A percentile compares a stretch with the other conserved stretches of the same genome.
phyloP scores from a whole-genome alignment of 1,284 basidiomycete genomes.

The Macrocystidia cucumis region DNA sequence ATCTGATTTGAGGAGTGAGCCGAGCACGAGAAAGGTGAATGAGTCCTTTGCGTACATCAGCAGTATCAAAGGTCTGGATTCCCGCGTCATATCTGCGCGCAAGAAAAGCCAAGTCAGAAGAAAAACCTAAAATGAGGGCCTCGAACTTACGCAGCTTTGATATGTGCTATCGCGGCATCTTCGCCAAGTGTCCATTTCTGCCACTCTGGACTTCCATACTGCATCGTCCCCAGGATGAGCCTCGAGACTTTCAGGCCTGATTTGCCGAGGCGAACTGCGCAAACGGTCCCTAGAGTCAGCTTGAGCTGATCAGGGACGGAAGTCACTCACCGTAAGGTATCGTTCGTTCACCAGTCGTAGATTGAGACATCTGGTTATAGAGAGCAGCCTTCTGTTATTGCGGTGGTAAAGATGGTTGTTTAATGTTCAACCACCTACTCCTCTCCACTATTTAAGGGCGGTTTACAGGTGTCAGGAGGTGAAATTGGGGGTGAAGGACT shows the following conservation, averaged over 20 bases:
- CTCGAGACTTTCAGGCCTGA: slow-evolving; percentile 45
- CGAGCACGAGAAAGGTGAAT: slow-evolving; percentile 5
- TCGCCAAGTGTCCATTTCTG: slow-evolving; percentile 49
- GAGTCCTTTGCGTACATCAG: slow-evolving; percentile 40
- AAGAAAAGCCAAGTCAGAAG: neutral
- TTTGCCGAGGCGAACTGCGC: slow-evolving; percentile 38
- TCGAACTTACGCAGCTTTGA: slow-evolving; percentile 41
- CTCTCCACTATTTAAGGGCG: no score
- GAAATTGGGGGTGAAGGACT: no score
- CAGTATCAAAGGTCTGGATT: slow-evolving; percentile 66
- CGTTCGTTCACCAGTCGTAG: no score
- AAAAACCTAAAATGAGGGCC: neutral
- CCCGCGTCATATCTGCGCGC: slow-evolving; percentile 46
- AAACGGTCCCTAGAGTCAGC: neutral
- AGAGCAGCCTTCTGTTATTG: no score
- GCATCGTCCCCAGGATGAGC: slow-evolving; percentile 37
- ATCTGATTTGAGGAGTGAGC: slow-evolving; percentile 21
- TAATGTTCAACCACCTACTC: no score
- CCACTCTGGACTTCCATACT: slow-evolving; percentile 41
- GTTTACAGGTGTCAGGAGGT: no score
- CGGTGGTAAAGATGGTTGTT: no score
- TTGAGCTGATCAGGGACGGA: neutral
- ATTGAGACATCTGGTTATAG: no score
- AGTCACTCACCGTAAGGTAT: neutral
- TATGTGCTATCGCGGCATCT: slow-evolving; percentile 50